Percentiles rank a stretch among this genome's conserved stretches.
Evolutionary conservation across 1,139 yeast species (phyloP).

Genomic region (Chernovozyma aurita): DNA sequence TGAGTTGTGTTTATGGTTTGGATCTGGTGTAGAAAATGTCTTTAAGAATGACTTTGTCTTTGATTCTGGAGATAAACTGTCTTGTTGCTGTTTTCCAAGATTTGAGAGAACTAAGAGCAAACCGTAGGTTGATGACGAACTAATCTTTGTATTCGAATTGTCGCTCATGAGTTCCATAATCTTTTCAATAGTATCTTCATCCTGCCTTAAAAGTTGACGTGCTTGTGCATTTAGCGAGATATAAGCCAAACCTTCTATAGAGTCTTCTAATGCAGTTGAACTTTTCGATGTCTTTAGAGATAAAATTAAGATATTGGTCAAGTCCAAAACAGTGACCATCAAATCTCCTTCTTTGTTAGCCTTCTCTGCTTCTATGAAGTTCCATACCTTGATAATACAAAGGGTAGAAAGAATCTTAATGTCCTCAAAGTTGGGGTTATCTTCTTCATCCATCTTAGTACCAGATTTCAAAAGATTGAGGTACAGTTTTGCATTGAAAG

Average conservation of each 20-base stretch:
- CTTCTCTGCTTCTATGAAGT: slow-evolving; percentile 26
- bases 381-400: slow-evolving; percentile 43
- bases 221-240: slow-evolving; percentile 34
- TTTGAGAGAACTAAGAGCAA: slow-evolving; percentile 12
- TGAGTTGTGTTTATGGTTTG: slow-evolving; percentile 14
- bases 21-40: slow-evolving; percentile 27
- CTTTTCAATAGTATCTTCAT: slow-evolving; percentile 24
- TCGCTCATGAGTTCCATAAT: slow-evolving; percentile 10
- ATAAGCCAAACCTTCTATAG: slow-evolving; percentile 47
- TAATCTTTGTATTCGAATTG: slow-evolving; percentile 5
- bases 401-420: slow-evolving; percentile 30
- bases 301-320: slow-evolving; percentile 17
- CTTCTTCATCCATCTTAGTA: slow-evolving; percentile 10
- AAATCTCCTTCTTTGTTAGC: slow-evolving; percentile 12
- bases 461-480: slow-evolving; percentile 23
- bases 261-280: slow-evolving; percentile 14
- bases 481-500: slow-evolving; percentile 27
- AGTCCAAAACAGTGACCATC: slow-evolving; percentile 15
- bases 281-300: slow-evolving; percentile 10
- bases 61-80: slow-evolving; percentile 1
- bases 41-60: slow-evolving; percentile 30
- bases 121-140: slow-evolving; percentile 11
- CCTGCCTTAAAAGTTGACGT: slow-evolving; percentile 27
- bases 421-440: slow-evolving; percentile 10
- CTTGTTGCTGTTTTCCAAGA: slow-evolving; percentile 10